These are phyloP conservation scores for Petrea volubilis DNA, from an alignment of 257 asterid species.

Conservation along the genomic window DNA sequence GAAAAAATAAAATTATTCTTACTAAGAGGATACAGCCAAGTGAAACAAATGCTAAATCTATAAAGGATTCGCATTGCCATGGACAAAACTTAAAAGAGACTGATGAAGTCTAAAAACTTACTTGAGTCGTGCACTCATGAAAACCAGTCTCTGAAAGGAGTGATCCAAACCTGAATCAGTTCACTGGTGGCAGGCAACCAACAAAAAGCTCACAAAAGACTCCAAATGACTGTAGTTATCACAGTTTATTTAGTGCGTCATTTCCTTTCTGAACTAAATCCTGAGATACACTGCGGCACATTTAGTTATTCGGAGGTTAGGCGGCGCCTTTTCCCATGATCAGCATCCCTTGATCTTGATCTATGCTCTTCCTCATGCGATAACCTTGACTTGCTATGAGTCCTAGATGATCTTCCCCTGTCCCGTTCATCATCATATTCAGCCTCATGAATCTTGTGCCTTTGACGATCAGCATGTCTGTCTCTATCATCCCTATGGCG, in stretches of 20 bases:
- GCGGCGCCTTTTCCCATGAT: slow-evolving; percentile 72
- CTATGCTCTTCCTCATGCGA: slow-evolving; percentile 66
- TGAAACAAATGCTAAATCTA: not conserved
- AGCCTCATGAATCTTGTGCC: slow-evolving; percentile 58
- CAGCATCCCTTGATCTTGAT: slow-evolving; percentile 79
- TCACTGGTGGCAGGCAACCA: slow-evolving; percentile 24
- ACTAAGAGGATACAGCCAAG: not conserved
- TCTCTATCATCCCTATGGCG: slow-evolving; percentile 69
- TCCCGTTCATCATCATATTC: slow-evolving; percentile 72
- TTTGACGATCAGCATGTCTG: slow-evolving; percentile 60
- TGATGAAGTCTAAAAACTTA: slow-evolving; percentile 35
- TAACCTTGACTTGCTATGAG: slow-evolving; percentile 58
- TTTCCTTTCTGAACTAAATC: slow-evolving; percentile 23
- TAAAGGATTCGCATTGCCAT: not conserved
- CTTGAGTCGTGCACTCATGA: slow-evolving; percentile 40
- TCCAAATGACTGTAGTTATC: slow-evolving; percentile 33
- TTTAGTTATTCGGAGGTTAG: slow-evolving; percentile 56
- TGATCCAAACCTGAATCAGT: slow-evolving; percentile 25
- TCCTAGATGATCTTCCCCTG: slow-evolving; percentile 74
- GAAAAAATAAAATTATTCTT: not conserved
- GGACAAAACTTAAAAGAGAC: slow-evolving; percentile 4
- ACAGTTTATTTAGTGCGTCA: slow-evolving; percentile 29
- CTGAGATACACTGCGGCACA: slow-evolving; percentile 9
- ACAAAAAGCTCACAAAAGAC: slow-evolving; percentile 32
- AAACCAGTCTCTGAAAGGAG: slow-evolving; percentile 32